Evolutionary conservation across 495 filamentous ascomycete species (phyloP).

Genomic region (Tuber borchii): DNA sequence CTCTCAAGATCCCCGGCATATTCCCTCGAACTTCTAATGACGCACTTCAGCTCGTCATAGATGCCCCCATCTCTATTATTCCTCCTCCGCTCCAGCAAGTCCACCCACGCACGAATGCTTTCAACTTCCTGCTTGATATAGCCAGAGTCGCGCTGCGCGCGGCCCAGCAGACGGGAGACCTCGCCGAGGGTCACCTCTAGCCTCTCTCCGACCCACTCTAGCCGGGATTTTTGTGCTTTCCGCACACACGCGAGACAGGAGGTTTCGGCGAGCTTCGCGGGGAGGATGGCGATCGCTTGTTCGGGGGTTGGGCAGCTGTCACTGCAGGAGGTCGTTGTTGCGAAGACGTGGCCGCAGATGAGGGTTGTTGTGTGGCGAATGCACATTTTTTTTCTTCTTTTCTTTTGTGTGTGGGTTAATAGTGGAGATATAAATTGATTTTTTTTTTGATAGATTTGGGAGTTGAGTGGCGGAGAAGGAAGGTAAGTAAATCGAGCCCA

Average conservation of each 20-base stretch:
- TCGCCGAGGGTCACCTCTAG: background rate
- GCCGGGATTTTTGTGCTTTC: background rate
- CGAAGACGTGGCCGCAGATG: constrained; percentile 1
- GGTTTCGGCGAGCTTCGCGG: background rate
- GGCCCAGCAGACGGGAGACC: background rate
- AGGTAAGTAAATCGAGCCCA: background rate
- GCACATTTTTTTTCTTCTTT: background rate
- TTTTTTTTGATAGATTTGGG: background rate
- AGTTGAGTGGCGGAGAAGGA: background rate
- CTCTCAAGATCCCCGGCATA: background rate
- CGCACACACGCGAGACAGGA: background rate
- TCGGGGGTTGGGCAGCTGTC: background rate
- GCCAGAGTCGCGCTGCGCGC: background rate
- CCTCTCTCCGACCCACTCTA: background rate
- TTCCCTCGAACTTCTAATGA: background rate
- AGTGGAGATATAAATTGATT: background rate
- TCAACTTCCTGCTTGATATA: background rate
- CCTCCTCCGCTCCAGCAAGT: background rate
- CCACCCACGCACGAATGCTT: background rate
- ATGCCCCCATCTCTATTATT: background rate
- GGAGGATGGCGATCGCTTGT: constrained; percentile 3
- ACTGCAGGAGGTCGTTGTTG: background rate
- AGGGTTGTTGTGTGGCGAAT: background rate
- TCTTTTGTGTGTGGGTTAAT: background rate
- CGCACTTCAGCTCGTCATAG: background rate